A percentile compares a stretch with the other conserved stretches of the same genome.
Evolutionary conservation across 257 asterid species (phyloP).

Genomic region (Primulina huaijiensis): DNA sequence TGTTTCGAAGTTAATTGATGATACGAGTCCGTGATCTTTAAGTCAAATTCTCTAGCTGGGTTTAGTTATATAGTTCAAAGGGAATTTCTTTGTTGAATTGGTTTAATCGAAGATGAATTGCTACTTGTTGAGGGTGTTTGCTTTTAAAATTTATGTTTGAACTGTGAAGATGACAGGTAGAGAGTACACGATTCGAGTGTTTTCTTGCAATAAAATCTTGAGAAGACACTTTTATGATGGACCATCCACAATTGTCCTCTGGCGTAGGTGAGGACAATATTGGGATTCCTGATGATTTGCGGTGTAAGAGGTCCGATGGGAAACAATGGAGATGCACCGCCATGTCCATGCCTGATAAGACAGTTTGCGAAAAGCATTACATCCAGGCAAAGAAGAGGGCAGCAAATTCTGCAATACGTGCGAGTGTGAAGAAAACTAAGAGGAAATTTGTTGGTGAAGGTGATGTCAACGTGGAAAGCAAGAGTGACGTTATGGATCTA

Average conservation of each 20-base stretch:
- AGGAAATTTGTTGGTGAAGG: slow-evolving; percentile 63
- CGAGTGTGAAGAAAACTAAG: slow-evolving; percentile 79
- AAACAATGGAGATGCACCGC: slow-evolving; percentile 99
- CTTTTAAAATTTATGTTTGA: neutral
- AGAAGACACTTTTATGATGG: slow-evolving; percentile 47
- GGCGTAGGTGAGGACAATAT: slow-evolving; percentile 76
- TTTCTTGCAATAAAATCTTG: slow-evolving; percentile 12
- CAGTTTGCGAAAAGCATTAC: slow-evolving; percentile 98
- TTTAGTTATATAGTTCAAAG: neutral
- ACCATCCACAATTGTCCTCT: slow-evolving; percentile 60
- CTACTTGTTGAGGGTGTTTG: neutral
- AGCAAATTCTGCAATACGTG: slow-evolving; percentile 96
- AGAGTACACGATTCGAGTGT: slow-evolving; percentile 22
- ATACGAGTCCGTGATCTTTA: slow-evolving; percentile 7
- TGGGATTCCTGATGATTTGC: slow-evolving; percentile 92
- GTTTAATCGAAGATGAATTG: neutral
- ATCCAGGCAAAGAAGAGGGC: slow-evolving; percentile 99
- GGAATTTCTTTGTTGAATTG: neutral
- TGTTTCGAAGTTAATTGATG: neutral
- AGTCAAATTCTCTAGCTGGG: neutral
- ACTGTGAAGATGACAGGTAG: slow-evolving; percentile 31
- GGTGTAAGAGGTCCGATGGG: slow-evolving; percentile 99
- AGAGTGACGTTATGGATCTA: slow-evolving; percentile 90
- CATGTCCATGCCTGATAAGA: slow-evolving; percentile 98
- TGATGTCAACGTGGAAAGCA: slow-evolving; percentile 82